Evolutionary conservation across 805 yeast genomes (phyloP).

Genomic region (Saccharomyces kudriavzevii): DNA sequence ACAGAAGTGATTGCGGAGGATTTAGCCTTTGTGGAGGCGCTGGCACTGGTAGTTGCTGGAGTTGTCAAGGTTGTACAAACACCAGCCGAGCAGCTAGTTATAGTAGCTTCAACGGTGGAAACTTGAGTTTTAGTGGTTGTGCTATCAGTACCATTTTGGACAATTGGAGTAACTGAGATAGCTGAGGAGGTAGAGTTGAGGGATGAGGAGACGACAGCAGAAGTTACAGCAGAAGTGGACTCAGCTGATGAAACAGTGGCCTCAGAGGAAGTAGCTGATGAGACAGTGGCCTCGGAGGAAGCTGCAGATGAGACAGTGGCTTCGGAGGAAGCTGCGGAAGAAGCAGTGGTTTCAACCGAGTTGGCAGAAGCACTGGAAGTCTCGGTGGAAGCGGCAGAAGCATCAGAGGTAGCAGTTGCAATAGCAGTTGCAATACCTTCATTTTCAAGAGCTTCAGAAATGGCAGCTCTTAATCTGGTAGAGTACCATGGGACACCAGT

Average conservation of each 20-base stretch:
- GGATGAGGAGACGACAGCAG: no score
- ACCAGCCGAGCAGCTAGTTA: background rate
- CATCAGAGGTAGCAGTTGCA: background rate
- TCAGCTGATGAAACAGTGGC: background rate
- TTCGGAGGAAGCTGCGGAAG: background rate
- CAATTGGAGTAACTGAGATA: background rate
- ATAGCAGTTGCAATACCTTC: background rate
- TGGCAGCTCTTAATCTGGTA: slow-evolving; percentile 16
- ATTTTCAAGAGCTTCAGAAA: background rate
- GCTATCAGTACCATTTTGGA: background rate
- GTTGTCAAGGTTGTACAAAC: background rate
- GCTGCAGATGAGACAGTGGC: background rate
- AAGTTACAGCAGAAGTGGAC: background rate
- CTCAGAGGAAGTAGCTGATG: background rate
- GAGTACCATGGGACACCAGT: slow-evolving; percentile 32
- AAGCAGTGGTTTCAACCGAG: background rate
- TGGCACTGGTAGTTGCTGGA: background rate
- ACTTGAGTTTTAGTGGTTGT: background rate
- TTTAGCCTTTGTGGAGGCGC: background rate
- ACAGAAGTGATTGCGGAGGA: background rate
- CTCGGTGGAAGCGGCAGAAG: background rate
- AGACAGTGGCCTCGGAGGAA: background rate
- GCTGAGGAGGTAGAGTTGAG: background rate
- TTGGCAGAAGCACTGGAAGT: background rate
- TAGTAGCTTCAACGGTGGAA: background rate